Evolutionary conservation across 768 basidiomycete species (phyloP).

Genomic region (Auricularia auricula-judae): DNA sequence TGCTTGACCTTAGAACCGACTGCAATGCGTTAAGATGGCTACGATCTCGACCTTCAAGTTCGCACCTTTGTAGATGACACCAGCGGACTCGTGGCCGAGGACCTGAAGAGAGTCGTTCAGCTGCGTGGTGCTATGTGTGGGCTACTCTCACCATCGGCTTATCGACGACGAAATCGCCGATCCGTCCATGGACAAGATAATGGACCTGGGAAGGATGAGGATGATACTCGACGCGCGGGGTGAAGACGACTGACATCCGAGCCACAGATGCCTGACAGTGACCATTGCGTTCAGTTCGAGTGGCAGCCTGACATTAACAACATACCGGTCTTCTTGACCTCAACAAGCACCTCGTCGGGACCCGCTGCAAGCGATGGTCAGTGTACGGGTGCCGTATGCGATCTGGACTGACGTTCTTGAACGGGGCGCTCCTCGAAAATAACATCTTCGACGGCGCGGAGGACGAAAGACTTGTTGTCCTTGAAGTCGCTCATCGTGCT

Average conservation of each 20-base stretch:
- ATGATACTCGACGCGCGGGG: conserved; percentile 6
- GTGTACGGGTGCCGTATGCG: neutral
- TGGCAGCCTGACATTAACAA: neutral
- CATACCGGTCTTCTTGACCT: conserved; percentile 85
- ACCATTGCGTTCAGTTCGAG: neutral
- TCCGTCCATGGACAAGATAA: conserved; percentile 67
- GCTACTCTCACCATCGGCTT: conserved; percentile 54
- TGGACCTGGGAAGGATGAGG: conserved; percentile 42
- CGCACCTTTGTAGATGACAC: conserved; percentile 58
- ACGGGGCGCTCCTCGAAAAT: conserved; percentile 65
- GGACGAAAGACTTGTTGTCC: conserved; percentile 64
- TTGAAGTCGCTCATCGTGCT: conserved; percentile 41
- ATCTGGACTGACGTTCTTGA: conserved; percentile 43
- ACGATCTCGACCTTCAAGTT: neutral
- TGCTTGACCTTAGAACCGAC: conserved; percentile 69
- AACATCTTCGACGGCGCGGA: conserved; percentile 57
- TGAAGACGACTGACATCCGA: conserved; percentile 51
- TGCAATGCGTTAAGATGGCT: conserved; percentile 15
- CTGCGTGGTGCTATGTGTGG: conserved; percentile 1
- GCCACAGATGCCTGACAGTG: conserved; percentile 67
- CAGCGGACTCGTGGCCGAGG: conserved; percentile 89
- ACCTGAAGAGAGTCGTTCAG: conserved; percentile 30
- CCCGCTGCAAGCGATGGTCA: conserved; percentile 31
- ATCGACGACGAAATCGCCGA: conserved; percentile 69
- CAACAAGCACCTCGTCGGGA: conserved; percentile 70